Evolutionary conservation across 108 stramenopile genomes (phyloP).

Genomic region (Conticribra guillardii): DNA sequence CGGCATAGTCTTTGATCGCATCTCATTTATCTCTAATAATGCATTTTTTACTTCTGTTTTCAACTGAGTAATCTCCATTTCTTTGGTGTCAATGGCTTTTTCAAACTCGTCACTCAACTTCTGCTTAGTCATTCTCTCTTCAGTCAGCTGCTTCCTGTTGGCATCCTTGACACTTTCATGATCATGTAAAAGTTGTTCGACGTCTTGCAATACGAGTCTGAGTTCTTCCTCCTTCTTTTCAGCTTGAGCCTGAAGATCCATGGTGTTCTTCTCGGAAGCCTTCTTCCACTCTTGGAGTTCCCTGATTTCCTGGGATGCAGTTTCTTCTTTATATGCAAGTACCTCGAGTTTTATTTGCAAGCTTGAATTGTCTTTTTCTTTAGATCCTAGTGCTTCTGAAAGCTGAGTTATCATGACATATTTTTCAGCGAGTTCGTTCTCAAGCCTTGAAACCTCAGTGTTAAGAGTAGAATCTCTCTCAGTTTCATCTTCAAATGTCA

Average conservation of each 20-base stretch:
- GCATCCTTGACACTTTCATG: no score
- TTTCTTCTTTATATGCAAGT: not conserved
- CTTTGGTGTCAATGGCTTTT: not conserved
- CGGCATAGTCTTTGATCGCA: not conserved
- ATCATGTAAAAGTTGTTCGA: no score
- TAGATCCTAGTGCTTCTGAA: not conserved
- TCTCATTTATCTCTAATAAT: not conserved
- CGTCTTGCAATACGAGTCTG: not conserved
- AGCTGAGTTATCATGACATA: not conserved
- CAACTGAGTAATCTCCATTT: not conserved
- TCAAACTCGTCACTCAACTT: no score
- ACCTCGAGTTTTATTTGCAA: conserved; percentile 8
- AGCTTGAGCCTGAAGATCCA: no score
- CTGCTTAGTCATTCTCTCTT: no score
- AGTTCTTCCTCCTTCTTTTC: conserved; percentile 2
- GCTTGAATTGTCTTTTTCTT: not conserved
- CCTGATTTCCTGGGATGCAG: not conserved
- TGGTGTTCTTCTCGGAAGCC: no score
- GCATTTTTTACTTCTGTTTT: not conserved
- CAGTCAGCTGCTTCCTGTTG: no score
- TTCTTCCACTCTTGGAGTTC: no score
- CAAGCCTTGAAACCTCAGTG: conserved; percentile 4
- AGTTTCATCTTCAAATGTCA: no score
- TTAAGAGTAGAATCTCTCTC: no score
- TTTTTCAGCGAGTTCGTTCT: conserved; percentile 1